Conservation (phyloP, 768 basidiomycete species). For the Clavulina sp. region DNA sequence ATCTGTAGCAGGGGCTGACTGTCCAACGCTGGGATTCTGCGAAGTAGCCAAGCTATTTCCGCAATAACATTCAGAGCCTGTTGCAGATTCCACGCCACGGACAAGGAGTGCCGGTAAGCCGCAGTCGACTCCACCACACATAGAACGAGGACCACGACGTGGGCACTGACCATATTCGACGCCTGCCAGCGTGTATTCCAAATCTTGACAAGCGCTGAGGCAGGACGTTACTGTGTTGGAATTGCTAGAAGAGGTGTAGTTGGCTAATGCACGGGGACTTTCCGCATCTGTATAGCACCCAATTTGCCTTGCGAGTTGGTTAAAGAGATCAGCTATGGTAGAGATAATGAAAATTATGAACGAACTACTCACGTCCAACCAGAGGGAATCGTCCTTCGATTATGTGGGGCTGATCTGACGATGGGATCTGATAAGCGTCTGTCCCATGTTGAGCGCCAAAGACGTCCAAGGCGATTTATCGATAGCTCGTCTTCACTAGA, state of each 20-base stretch:
- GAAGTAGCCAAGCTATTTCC: too few species aligned
- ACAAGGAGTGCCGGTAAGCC: neutral
- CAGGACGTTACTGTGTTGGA: neutral
- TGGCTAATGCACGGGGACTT: neutral
- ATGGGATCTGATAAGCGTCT: too few species aligned
- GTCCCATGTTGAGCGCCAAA: too few species aligned
- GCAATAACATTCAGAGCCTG: too few species aligned
- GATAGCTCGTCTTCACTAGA: too few species aligned
- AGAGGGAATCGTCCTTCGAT: neutral
- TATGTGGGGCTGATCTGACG: too few species aligned
- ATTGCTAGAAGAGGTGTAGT: neutral
- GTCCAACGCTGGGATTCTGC: neutral
- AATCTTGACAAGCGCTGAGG: neutral
- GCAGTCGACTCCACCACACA: neutral
- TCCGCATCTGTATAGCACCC: neutral
- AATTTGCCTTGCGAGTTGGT: neutral
- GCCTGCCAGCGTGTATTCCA: neutral
- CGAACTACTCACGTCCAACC: neutral
- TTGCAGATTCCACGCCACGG: too few species aligned
- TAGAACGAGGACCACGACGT: neutral
- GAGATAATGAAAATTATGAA: neutral
- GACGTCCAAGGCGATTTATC: too few species aligned
- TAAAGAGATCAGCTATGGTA: neutral
- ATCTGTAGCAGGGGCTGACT: neutral
- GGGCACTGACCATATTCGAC: constrained; percentile 3